These are phyloP conservation scores for Thalassiosira livingstoniorum DNA, from an alignment of 352 stramenopile genomes.

Conservation along the genomic window DNA sequence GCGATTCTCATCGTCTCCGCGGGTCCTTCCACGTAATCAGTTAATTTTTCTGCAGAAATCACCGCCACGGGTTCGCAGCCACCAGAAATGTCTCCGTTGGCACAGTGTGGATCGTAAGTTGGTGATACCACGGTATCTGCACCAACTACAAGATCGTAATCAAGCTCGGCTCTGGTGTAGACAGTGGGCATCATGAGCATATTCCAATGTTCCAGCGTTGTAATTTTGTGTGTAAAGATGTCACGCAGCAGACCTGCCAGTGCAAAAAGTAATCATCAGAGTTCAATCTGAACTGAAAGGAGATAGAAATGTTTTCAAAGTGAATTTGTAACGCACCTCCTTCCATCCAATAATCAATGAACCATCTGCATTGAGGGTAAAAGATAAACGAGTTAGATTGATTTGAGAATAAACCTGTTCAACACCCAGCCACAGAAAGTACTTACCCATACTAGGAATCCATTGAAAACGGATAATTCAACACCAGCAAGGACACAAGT, in stretches of 20 bases:
- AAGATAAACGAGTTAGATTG: too few relatives aligned
- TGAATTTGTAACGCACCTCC: constrained; percentile 19
- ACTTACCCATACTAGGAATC: too few relatives aligned
- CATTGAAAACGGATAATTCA: too few relatives aligned
- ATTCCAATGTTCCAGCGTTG: constrained; percentile 41
- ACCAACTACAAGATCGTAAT: constrained; percentile 34
- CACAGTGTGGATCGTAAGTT: constrained; percentile 60
- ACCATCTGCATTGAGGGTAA: constrained; percentile 42
- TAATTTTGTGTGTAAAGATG: constrained; percentile 46
- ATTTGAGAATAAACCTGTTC: too few relatives aligned
- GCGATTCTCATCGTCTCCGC: constrained; percentile 51
- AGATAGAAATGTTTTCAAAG: neutral
- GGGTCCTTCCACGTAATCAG: constrained; percentile 41
- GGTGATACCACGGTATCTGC: constrained; percentile 34
- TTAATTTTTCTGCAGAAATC: constrained; percentile 52
- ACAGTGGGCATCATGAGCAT: constrained; percentile 39
- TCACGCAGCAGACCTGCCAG: constrained; percentile 38
- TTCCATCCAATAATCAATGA: constrained; percentile 67
- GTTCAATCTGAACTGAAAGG: neutral
- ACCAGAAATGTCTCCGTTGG: constrained; percentile 37
- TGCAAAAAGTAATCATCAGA: too few relatives aligned
- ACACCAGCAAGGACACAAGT: too few relatives aligned
- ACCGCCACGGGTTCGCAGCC: constrained; percentile 54
- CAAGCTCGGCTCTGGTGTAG: constrained; percentile 22
- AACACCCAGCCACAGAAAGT: too few relatives aligned